Base-by-base conservation (phyloP, 75 land plant genomes). In the Isoetes taiwanensis region DNA sequence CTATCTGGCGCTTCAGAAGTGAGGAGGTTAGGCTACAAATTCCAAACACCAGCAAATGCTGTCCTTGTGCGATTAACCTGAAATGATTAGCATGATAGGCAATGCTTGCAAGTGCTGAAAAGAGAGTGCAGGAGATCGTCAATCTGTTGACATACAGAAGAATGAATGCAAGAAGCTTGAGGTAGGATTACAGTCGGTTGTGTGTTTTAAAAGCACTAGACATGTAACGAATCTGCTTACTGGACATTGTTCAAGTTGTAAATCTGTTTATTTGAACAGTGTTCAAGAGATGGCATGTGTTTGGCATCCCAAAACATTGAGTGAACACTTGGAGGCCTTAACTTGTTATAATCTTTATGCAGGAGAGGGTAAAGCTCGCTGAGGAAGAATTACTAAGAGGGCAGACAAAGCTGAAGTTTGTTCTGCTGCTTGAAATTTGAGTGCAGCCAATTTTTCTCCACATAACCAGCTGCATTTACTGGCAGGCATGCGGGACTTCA, bases 311-410 rank as follows among this genome's bases (percentile, higher is more conserved):
- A n/a, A n/a, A n/a, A n/a, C n/a, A n/a, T n/a, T n/a, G n/a, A n/a
- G n/a, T n/a, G n/a, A n/a, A n/a, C n/a, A n/a, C n/a, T n/a, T n/a
- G n/a, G n/a, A n/a, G n/a, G n/a, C n/a, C n/a, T n/a, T n/a, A n/a
- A n/a, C n/a, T n/a, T n/a, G n/a, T 31, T 48, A 12, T 41, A 8
- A 21, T 28, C 32, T 0, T 52, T 28, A 2, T 66, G 30, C 69
- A 75, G 63, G 75, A 80, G 73, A 78, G 85, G 56, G 79, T 81
- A 50, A 50, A 61, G 28, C 73, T 81, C 67, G 96, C 84, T 38
- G 80, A 89, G 64, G 81, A 81, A 28, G 85, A 84, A 54, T 69
- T 89, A 68, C 25, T 39, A 12, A 63, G 69, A 3, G 96, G 90
- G 12, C 66, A 59, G 32, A 64, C 70, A 8, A 82, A 78, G 54